Evolutionary conservation across 108 stramenopile species (phyloP).

Genomic region (Thalassiosira profunda): DNA sequence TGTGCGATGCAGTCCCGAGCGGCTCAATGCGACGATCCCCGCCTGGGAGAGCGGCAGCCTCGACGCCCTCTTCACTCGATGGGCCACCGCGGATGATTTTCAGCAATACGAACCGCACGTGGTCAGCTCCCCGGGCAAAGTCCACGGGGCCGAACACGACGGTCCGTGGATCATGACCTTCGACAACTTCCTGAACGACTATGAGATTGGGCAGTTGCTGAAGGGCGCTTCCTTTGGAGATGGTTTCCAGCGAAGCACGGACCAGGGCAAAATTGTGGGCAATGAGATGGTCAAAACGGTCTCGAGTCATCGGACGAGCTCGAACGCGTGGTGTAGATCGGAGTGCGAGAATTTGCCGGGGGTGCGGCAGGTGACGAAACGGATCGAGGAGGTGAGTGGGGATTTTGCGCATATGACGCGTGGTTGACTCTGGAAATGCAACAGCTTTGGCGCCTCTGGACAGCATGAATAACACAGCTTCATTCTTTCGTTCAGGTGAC

Average conservation of each 20-base stretch:
- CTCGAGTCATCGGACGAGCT: conserved; percentile 47
- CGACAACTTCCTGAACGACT: conserved; percentile 51
- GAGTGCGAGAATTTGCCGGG: conserved; percentile 55
- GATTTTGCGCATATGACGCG: too few relatives aligned
- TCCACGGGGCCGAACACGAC: conserved; percentile 26
- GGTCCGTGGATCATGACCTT: conserved; percentile 68
- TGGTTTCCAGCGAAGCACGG: conserved; percentile 50
- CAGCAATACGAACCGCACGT: conserved; percentile 24
- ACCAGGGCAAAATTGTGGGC: conserved; percentile 51
- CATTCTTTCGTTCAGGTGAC: too few relatives aligned
- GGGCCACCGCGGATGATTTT: conserved; percentile 34
- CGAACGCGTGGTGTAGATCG: conserved; percentile 65
- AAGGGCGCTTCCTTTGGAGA: conserved; percentile 30
- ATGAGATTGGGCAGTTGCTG: conserved; percentile 47
- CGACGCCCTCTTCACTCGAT: conserved; percentile 32
- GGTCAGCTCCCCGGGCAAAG: conserved; percentile 23
- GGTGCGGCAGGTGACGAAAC: conserved; percentile 32
- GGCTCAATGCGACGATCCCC: conserved; percentile 40
- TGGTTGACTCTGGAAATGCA: too few relatives aligned
- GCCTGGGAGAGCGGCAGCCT: conserved; percentile 37
- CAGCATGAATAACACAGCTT: too few relatives aligned
- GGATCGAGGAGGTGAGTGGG: conserved; percentile 49
- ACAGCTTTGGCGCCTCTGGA: too few relatives aligned
- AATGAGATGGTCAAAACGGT: conserved; percentile 52
- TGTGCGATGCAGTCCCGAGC: conserved; percentile 32